Evolutionary conservation across 2,329 filamentous ascomycete species (phyloP), one percentile per base, ranked within the genome.

Genomic region (Blastomyces emzantsi): DNA sequence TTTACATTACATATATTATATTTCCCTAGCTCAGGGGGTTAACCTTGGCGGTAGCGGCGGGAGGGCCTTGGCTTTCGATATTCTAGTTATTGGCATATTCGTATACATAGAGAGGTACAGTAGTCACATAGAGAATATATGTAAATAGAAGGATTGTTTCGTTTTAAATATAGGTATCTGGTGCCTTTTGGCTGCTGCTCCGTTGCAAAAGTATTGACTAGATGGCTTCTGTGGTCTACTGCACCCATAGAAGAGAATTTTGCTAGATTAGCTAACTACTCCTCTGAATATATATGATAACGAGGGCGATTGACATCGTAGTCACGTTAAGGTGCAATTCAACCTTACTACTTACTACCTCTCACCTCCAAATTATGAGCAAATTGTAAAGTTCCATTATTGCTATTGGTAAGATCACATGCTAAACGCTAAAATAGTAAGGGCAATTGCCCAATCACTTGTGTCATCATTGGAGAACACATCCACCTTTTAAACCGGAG

Each of bases 321-420:
- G 17, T 11, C 19, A 36, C n/a, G 1, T 7, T 8, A 19, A 33
- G 19, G 30, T 17, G 1, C 25, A 15, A 55, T 55, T 8, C 30
- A 55, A 36, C 28, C 11, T 25, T n/a, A 56, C 33, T 36, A 11
- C 33, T 7, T 56, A 33, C 47, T 55, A 36, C 7, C 19, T 55
- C 51, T 33, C 19, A 30, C 25, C 30, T 36, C 51, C 1, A n/a
- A 36, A 33, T 33, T 5, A 55, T n/a, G n/a, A 41, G 55, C 33
- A 58, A 43, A 41, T 25, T 58, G 22, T 19, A 13, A n/a, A n/a
- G 15, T 58, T 58, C 13, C 33, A 41, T 58, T 43, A 58, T 58
- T 58, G n/a, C 22, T 58, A 58, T 25, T 41, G 28, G n/a, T 58
- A 43, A 58, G 28, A 58, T 58, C 22, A 22, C 33, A 58, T 13